Evolutionary conservation across 345 rosid genomes (phyloP).

Genomic region (Pugionium cornutum): DNA sequence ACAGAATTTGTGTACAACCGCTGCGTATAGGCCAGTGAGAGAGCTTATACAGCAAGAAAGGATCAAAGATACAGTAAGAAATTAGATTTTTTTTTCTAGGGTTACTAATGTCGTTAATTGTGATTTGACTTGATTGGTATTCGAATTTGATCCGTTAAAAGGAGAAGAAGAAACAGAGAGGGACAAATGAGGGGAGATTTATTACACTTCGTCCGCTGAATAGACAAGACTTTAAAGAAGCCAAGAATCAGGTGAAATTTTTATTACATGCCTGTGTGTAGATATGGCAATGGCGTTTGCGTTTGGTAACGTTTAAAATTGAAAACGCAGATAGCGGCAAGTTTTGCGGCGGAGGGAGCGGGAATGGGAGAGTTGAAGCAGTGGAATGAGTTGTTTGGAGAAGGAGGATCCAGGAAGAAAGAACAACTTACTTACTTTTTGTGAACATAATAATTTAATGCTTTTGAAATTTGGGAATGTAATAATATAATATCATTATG

Average conservation of each 20-base stretch:
- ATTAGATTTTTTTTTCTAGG: background rate
- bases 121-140: background rate
- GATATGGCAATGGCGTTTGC: constrained; percentile 17
- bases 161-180: constrained; percentile 63
- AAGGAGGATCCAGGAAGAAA: constrained; percentile 91
- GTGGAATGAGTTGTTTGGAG: constrained; percentile 88
- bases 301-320: constrained; percentile 18
- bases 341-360: too few relatives aligned
- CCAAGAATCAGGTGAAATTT: constrained; percentile 89
- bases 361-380: constrained; percentile 82
- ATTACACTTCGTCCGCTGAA: constrained; percentile 71
- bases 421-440: constrained; percentile 80
- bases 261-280: too few relatives aligned
- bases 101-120: background rate
- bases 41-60: constrained; percentile 83
- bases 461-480: constrained; percentile 24
- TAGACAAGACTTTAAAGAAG: constrained; percentile 73
- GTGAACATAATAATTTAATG: too few relatives aligned
- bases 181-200: constrained; percentile 52
- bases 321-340: too few relatives aligned
- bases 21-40: constrained; percentile 83
- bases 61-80: constrained; percentile 60
- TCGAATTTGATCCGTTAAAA: constrained; percentile 10
- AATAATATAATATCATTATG: constrained; percentile 15
- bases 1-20: constrained; percentile 88